These are phyloP conservation scores for Mycosphaerella arachidis DNA, from an alignment of 2,329 filamentous ascomycete genomes.

Conservation along the genomic window DNA sequence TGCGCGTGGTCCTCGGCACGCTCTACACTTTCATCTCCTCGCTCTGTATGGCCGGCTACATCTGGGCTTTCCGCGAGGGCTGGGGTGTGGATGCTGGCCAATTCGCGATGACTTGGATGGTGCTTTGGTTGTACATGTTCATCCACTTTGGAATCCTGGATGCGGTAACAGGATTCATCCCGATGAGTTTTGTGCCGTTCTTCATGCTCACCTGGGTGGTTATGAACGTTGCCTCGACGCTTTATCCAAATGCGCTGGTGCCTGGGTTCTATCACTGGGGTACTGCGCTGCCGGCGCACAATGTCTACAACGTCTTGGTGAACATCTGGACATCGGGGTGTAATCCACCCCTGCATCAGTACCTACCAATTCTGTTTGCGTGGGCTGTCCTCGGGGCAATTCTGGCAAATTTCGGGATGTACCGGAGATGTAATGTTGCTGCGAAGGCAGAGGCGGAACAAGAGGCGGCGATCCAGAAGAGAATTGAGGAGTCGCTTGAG, in stretches of 20 bases:
- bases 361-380: constrained; percentile 33
- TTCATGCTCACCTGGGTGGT: constrained; percentile 44
- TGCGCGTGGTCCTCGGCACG: constrained; percentile 35
- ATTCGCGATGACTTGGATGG: constrained; percentile 43
- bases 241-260: constrained; percentile 42
- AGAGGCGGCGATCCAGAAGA: neutral
- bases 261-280: constrained; percentile 41
- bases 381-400: constrained; percentile 34
- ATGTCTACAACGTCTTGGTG: constrained; percentile 39
- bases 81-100: constrained; percentile 41
- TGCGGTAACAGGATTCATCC: constrained; percentile 40
- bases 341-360: constrained; percentile 33
- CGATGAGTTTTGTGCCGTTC: constrained; percentile 42
- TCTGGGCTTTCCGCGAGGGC: constrained; percentile 42
- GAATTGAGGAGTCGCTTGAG: neutral
- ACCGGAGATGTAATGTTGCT: constrained; percentile 19
- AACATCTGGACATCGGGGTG: constrained; percentile 46
- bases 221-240: constrained; percentile 40
- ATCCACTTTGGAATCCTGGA: constrained; percentile 45
- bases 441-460: constrained; percentile 6
- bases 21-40: constrained; percentile 40
- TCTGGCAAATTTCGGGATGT: constrained; percentile 19
- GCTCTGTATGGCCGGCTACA: constrained; percentile 38
- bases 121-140: constrained; percentile 43
- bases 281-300: constrained; percentile 40